phyloP scores from a whole-genome alignment of 805 yeast genomes.

The Phaffomyces opuntiae region DNA sequence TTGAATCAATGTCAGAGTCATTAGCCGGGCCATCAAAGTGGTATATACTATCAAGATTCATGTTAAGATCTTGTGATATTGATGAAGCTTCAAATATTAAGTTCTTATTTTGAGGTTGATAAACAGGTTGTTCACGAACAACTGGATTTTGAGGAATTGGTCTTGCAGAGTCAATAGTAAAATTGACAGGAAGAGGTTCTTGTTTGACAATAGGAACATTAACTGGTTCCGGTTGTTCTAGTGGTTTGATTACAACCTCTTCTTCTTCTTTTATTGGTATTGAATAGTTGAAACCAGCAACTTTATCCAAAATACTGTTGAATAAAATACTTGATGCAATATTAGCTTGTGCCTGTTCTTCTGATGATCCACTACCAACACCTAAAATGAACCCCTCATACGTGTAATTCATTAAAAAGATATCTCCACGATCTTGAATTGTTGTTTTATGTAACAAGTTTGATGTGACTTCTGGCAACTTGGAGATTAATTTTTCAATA shows the following conservation, averaged over 20 bases:
- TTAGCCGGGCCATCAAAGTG: neutral
- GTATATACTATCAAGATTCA: neutral
- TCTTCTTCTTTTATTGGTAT: neutral
- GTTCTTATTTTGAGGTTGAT: neutral
- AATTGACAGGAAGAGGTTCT: too few species aligned
- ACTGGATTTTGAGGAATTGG: too few species aligned
- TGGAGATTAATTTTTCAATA: neutral
- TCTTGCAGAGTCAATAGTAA: too few species aligned
- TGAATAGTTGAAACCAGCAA: neutral
- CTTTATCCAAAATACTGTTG: conserved; percentile 1
- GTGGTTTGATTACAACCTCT: neutral
- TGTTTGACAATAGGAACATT: too few species aligned
- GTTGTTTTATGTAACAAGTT: neutral
- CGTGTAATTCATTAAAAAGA: conserved; percentile 1
- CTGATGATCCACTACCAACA: conserved; percentile 1
- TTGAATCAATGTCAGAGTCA: conserved; percentile 6
- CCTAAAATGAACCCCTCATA: conserved; percentile 1
- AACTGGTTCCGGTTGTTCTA: neutral
- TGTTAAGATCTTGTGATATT: neutral
- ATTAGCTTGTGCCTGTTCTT: conserved; percentile 1
- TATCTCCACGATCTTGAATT: neutral
- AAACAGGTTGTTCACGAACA: too few species aligned
- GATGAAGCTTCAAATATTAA: neutral
- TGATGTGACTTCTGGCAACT: neutral
- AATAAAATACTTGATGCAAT: conserved; percentile 1